A percentile compares a stretch with the other conserved stretches of the same genome.
These are phyloP conservation scores for Aleurites moluccanus DNA, from an alignment of 441 rosid species.

Conservation along the genomic window DNA sequence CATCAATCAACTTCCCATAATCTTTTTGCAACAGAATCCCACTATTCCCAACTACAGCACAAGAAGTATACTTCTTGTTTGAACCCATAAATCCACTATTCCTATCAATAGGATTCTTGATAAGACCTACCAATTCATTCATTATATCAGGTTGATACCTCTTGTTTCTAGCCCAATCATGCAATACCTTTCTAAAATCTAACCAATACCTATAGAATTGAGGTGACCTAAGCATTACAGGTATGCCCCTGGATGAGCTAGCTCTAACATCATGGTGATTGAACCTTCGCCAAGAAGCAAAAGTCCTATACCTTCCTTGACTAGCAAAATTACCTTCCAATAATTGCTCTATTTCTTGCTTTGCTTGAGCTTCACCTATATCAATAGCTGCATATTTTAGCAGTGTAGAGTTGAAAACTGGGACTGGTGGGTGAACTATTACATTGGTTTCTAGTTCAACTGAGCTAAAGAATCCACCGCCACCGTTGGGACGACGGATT, in stretches of 20 bases:
- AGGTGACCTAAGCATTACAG: conserved; percentile 55
- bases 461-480: conserved; percentile 24
- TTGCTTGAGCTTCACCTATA: conserved; percentile 50
- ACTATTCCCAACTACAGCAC: conserved; percentile 93
- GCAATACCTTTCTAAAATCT: conserved; percentile 60
- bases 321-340: conserved; percentile 58
- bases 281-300: conserved; percentile 45
- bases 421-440: conserved; percentile 20
- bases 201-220: conserved; percentile 65
- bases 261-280: conserved; percentile 37
- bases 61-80: conserved; percentile 53
- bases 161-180: conserved; percentile 55
- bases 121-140: conserved; percentile 49
- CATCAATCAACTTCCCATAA: conserved; percentile 61
- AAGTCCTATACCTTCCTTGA: conserved; percentile 38
- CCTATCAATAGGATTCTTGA: conserved; percentile 58
- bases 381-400: conserved; percentile 69
- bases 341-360: conserved; percentile 57
- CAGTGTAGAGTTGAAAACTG: conserved; percentile 58
- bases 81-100: conserved; percentile 39
- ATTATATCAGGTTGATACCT: conserved; percentile 54
- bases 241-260: conserved; percentile 33
- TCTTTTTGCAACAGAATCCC: conserved; percentile 64
- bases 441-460: conserved; percentile 34
- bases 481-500: conserved; percentile 38